Conservation (phyloP, 2,329 filamentous ascomycete species). For the Amesomyces nigricolor region DNA sequence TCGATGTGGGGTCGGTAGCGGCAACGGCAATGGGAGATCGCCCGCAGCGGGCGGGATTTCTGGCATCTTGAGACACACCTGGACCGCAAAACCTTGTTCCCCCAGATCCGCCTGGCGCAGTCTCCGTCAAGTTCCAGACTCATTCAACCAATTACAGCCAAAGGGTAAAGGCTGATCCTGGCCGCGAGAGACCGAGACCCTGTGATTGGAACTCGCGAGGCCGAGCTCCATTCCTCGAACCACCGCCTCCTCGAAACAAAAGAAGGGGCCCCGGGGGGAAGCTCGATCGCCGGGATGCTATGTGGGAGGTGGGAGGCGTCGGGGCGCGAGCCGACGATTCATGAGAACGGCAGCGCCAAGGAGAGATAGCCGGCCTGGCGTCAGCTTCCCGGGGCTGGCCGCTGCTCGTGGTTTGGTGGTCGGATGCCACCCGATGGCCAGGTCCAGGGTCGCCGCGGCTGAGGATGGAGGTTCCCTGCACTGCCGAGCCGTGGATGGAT, state of each 20-base stretch:
- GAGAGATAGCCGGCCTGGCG: not conserved
- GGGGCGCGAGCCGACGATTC: not conserved
- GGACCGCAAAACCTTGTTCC: slow-evolving; percentile 15
- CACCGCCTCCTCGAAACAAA: not conserved
- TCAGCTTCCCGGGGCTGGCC: no score
- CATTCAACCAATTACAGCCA: slow-evolving; percentile 1
- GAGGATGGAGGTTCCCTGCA: not conserved
- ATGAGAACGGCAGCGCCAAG: slow-evolving; percentile 3
- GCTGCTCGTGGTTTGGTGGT: no score
- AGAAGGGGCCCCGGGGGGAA: not conserved
- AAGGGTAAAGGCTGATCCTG: slow-evolving; percentile 20
- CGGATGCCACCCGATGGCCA: no score
- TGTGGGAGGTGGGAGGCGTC: not conserved
- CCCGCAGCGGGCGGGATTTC: slow-evolving; percentile 4
- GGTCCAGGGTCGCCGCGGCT: not conserved
- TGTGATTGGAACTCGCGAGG: not conserved
- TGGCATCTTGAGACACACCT: not conserved
- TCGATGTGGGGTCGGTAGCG: slow-evolving; percentile 18
- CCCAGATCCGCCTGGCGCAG: slow-evolving; percentile 1
- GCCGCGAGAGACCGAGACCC: not conserved
- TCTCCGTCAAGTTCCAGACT: not conserved
- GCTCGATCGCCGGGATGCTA: not conserved
- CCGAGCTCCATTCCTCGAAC: slow-evolving; percentile 4
- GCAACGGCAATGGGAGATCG: slow-evolving; percentile 16
- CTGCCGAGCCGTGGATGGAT: not conserved